Base-by-base conservation (phyloP, 1,139 yeast genomes). In the Yamadazyma dushanensis region DNA sequence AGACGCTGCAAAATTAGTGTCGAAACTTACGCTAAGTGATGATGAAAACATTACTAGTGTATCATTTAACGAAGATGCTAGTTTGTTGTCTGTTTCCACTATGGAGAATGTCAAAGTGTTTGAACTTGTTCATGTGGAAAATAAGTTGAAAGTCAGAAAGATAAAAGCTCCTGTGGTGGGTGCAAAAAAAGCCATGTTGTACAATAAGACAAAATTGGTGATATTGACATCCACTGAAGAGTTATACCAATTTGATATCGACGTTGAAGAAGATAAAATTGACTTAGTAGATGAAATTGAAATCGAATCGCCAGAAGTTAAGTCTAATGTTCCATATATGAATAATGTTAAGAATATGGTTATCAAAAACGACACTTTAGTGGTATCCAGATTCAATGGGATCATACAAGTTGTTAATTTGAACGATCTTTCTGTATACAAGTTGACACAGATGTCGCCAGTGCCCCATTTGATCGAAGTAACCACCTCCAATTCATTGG, bases 1-100 rank as follows among this genome's bases (percentile, higher is more conserved):
- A 10, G 11, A 31, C 29, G 16, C 54, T 66, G 38, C 51, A 70
- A 73, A 73, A 41, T 61, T 88, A 38, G 80, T 86, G 9, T 68
- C 84, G 34, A 86, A 85, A 56, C 57, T 89, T 49, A 68, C 74
- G 1, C 63, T 88, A 40, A 70, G 80, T 29, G 95, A 83, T 47
- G 95, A 87, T 32, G 97, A 88, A 48, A 85, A 86, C 59, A 81
- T 92, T 32, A 70, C 90, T 2, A 63, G 76, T 33, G 88, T 84
- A 35, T 72, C 80, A n/a, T 55, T 89, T 30, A 83, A 88, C 21
- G 70, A 73, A 15, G 80, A 79, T 45, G 94, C 86, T 1, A 63
- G 76, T 26, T 66, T 80, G 21, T 63, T 92, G 38, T 83, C 81
- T 0, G 94, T 89, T 22, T 77, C 90, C 9, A 80, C 95, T 34